A percentile compares a stretch with the other conserved stretches of the same genome.
Evolutionary conservation across 805 yeast genomes (phyloP).

Genomic region (Starmerella ratchasimensis): DNA sequence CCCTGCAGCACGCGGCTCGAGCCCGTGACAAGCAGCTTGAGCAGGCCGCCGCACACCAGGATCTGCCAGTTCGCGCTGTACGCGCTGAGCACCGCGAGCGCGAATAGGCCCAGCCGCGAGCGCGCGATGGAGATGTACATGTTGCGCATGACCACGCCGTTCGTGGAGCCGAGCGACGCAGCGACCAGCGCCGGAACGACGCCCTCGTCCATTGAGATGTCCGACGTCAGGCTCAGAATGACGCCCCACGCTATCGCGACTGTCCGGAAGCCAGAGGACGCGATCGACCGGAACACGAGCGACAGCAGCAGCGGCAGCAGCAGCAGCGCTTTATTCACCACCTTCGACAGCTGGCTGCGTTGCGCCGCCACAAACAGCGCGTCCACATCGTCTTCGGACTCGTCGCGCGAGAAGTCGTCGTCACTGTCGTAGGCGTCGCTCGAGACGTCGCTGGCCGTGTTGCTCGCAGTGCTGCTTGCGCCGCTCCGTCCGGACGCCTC

Average conservation of each 20-base stretch:
- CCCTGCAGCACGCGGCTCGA: conserved; percentile 4
- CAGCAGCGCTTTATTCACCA: conserved; percentile 10
- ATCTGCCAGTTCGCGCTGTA: conserved; percentile 10
- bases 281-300: conserved; percentile 10
- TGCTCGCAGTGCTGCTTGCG: not conserved
- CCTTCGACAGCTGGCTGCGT: conserved; percentile 3
- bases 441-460: not conserved
- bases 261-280: conserved; percentile 11
- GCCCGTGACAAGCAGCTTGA: conserved; percentile 6
- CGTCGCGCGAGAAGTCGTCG: too few species aligned
- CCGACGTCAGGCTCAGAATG: conserved; percentile 14
- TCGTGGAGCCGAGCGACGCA: conserved; percentile 11
- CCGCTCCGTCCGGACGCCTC: too few species aligned
- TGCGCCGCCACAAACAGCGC: conserved; percentile 1
- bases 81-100: conserved; percentile 7
- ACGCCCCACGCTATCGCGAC: conserved; percentile 14
- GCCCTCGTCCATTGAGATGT: conserved; percentile 16
- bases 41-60: conserved; percentile 11
- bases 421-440: not conserved
- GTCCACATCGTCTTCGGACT: not conserved
- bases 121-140: conserved; percentile 17
- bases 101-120: conserved; percentile 14
- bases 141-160: conserved; percentile 13
- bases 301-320: conserved; percentile 8
- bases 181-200: conserved; percentile 16